Base-by-base conservation (phyloP, 345 rosid species). In the Citrus sinensis region DNA sequence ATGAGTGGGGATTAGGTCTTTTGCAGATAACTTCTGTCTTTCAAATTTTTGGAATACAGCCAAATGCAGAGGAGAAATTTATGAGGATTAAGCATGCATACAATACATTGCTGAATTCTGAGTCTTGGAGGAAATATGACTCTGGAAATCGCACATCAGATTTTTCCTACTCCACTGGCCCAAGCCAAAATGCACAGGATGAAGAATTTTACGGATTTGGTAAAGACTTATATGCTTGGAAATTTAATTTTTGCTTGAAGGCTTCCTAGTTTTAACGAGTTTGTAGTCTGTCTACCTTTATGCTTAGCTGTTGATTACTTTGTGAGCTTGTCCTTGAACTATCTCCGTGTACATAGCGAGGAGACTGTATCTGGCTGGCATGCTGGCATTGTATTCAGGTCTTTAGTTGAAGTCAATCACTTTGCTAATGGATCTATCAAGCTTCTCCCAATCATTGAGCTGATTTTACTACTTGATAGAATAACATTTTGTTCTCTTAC, bases 151-250 rank as follows among this genome's bases (percentile, higher is more conserved):
- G 75, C 1, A 67, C 89, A 54, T 91, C 98, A 70, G 92, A 87
- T 80, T 91, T 84, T 85, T 88, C 94, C 1, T 87, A 87, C 82
- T 77, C 93, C 0, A 71, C 89, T 32, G 56, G 86, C 65, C 89
- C 84, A 85, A 83, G 76, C 81, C 81, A 77, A 70, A 79, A 74
- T 30, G 74, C 75, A 9, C 82, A 81, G 81, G 86, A 85, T 29
- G 94, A 91, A 79, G 94, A 91, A 73, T 96, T 96, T 80, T 96
- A 92, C 79, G 98, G 99, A 85, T 82, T 96, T 67, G 99, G 99
- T 93, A 93, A 88, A 22, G 70, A 25, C 40, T 67, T 54, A 27
- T 40, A 79, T 30, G 67, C 73, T 55, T 78, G 59, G 16, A 63
- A 60, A 69, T 42, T 22, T 70, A n/a, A 64, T 77, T n/a, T 80